A percentile compares a stretch with the other conserved stretches of the same genome.
Conservation (phyloP, 2,329 filamentous ascomycete genomes). For the Chalara sp. region DNA sequence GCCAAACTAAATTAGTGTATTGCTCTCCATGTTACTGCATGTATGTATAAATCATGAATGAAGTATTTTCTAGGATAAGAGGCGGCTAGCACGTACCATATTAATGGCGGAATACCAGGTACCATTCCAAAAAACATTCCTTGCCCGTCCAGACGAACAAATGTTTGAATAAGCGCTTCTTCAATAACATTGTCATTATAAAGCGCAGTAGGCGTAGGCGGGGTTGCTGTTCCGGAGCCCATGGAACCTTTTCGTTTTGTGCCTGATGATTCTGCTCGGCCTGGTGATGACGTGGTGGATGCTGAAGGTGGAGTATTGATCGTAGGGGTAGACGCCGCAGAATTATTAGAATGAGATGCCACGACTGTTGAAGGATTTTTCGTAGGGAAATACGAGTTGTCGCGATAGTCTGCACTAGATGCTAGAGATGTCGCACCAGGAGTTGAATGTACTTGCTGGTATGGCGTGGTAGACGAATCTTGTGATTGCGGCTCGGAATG, state of each 20-base stretch:
- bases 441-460: no score
- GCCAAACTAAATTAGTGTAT: no score
- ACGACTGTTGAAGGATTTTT: background rate
- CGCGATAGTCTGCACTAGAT: no score
- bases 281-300: background rate
- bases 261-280: no score
- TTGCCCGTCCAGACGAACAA: conserved; percentile 20
- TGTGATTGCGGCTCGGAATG: no score
- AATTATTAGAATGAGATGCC: conserved; percentile 3
- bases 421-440: no score
- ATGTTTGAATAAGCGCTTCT: conserved; percentile 22
- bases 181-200: conserved; percentile 21
- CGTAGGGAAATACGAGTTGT: no score
- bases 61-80: no score
- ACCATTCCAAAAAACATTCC: conserved; percentile 21
- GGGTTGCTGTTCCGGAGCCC: background rate
- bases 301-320: conserved; percentile 9
- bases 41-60: no score
- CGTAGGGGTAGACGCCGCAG: conserved; percentile 7
- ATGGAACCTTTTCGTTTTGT: no score
- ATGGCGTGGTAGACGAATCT: no score
- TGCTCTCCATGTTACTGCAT: no score
- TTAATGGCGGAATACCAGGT: conserved; percentile 19
- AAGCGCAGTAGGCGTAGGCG: conserved; percentile 14
- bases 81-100: conserved; percentile 9